phyloP scores from a whole-genome alignment of 2,329 filamentous ascomycete genomes.

The Ilyonectria mors-panacis region DNA sequence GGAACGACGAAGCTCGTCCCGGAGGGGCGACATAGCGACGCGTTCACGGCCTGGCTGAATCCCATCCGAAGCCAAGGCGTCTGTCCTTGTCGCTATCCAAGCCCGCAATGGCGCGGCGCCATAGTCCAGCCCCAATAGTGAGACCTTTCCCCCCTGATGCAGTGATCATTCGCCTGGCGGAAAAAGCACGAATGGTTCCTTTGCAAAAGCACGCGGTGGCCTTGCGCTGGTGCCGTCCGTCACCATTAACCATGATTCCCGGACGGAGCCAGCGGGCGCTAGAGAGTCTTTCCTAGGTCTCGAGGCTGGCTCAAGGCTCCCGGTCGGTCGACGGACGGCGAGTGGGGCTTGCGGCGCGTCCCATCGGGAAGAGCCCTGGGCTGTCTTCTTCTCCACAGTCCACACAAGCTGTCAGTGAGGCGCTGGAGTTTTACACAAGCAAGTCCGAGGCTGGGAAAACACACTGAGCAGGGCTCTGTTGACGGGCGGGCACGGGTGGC shows the following conservation, averaged over 20 bases:
- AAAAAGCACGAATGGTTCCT: constrained; percentile 32
- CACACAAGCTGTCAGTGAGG: constrained; percentile 40
- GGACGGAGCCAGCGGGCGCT: constrained; percentile 31
- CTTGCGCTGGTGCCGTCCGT: constrained; percentile 8
- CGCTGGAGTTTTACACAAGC: constrained; percentile 7
- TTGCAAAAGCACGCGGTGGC: constrained; percentile 28
- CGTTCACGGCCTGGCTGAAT: constrained; percentile 9
- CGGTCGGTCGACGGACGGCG: constrained; percentile 18
- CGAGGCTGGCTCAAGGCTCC: constrained; percentile 32
- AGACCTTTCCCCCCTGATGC: constrained; percentile 21
- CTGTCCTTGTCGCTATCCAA: constrained; percentile 5
- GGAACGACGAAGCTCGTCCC: constrained; percentile 5
- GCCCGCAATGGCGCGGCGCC: constrained; percentile 27
- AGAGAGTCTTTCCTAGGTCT: constrained; percentile 18
- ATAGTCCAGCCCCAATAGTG: constrained; percentile 18
- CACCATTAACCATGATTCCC: neutral
- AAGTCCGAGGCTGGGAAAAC: constrained; percentile 18
- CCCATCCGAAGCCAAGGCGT: constrained; percentile 6
- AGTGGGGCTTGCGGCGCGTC: constrained; percentile 44
- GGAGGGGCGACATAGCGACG: constrained; percentile 17
- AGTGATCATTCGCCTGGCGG: constrained; percentile 31
- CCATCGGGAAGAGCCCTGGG: constrained; percentile 50
- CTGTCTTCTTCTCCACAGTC: constrained; percentile 45
- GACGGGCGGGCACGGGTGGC: constrained; percentile 2
- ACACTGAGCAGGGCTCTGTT: constrained; percentile 1